phyloP scores from a whole-genome alignment of 345 rosid species.

The Arabis alpina region DNA sequence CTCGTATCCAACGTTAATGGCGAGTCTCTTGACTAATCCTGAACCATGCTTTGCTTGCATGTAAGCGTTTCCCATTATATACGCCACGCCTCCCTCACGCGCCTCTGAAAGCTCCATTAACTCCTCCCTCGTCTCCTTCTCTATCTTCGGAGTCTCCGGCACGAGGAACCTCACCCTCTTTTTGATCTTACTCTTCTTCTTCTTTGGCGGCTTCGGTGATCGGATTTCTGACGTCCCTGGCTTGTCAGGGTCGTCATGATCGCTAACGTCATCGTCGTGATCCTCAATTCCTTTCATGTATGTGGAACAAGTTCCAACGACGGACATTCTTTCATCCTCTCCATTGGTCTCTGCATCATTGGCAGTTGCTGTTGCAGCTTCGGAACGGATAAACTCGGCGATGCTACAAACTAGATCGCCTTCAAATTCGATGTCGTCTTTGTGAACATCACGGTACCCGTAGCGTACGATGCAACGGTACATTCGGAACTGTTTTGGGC shows the following conservation, averaged over 20 bases:
- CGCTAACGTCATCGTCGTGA: conserved; percentile 24
- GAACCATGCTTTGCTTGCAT: conserved; percentile 85
- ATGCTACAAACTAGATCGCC: conserved; percentile 86
- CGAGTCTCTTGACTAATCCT: conserved; percentile 63
- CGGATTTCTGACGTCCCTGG: conserved; percentile 73
- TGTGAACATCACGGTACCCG: conserved; percentile 89
- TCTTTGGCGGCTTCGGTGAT: conserved; percentile 52
- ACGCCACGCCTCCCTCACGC: conserved; percentile 86
- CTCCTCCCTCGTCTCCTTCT: conserved; percentile 61
- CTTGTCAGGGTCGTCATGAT: conserved; percentile 37
- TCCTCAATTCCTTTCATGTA: conserved; percentile 66
- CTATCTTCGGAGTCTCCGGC: conserved; percentile 75
- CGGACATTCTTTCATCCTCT: conserved; percentile 65
- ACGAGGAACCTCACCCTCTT: conserved; percentile 79
- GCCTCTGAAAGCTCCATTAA: conserved; percentile 79
- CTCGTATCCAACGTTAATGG: conserved; percentile 75
- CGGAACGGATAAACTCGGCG: conserved; percentile 79
- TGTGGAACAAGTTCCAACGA: conserved; percentile 76
- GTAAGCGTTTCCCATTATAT: conserved; percentile 84
- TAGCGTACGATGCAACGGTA: conserved; percentile 93
- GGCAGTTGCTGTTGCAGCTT: conserved; percentile 32
- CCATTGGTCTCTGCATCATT: conserved; percentile 25
- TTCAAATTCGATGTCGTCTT: conserved; percentile 91
- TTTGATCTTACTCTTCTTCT: conserved; percentile 53
- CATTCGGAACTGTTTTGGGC: conserved; percentile 74